phyloP scores from a whole-genome alignment of 2,329 filamentous ascomycete species.

The Fonsecaea nubica region DNA sequence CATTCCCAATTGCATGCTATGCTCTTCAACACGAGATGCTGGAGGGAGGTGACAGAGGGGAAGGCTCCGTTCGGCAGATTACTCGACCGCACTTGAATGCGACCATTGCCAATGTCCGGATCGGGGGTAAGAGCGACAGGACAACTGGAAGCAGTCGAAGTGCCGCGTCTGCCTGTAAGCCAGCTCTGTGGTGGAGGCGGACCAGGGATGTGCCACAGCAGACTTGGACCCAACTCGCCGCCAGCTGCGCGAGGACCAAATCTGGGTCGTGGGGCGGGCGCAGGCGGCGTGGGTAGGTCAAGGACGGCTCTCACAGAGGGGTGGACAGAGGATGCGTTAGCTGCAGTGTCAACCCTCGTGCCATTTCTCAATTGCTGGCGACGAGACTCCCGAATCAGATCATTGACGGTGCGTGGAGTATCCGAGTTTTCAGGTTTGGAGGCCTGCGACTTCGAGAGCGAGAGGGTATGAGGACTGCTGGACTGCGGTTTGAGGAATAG shows the following conservation, averaged over 20 bases:
- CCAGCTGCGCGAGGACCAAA: constrained; percentile 34
- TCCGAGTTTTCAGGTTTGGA: constrained; percentile 37
- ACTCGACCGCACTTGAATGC: constrained; percentile 35
- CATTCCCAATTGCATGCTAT: constrained; percentile 64
- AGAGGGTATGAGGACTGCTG: constrained; percentile 50
- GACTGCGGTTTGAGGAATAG: constrained; percentile 50
- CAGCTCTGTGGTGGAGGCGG: constrained; percentile 56
- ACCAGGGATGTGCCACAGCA: constrained; percentile 50
- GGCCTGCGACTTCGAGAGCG: constrained; percentile 42
- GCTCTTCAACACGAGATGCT: constrained; percentile 59
- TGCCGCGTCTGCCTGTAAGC: constrained; percentile 43
- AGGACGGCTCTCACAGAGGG: constrained; percentile 54
- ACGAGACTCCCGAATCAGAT: constrained; percentile 55
- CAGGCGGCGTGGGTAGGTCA: constrained; percentile 51
- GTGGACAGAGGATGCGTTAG: constrained; percentile 50
- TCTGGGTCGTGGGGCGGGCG: constrained; percentile 48
- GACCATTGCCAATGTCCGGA: constrained; percentile 13
- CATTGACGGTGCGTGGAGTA: constrained; percentile 52
- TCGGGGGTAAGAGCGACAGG: constrained; percentile 21
- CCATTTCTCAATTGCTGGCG: constrained; percentile 47
- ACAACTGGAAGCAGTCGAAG: constrained; percentile 28
- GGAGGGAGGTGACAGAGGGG: constrained; percentile 52
- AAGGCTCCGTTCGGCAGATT: constrained; percentile 50
- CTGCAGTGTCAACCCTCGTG: constrained; percentile 25
- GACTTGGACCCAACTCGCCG: constrained; percentile 45